phyloP scores from a whole-genome alignment of 441 rosid genomes.

The Adansonia gregorii region DNA sequence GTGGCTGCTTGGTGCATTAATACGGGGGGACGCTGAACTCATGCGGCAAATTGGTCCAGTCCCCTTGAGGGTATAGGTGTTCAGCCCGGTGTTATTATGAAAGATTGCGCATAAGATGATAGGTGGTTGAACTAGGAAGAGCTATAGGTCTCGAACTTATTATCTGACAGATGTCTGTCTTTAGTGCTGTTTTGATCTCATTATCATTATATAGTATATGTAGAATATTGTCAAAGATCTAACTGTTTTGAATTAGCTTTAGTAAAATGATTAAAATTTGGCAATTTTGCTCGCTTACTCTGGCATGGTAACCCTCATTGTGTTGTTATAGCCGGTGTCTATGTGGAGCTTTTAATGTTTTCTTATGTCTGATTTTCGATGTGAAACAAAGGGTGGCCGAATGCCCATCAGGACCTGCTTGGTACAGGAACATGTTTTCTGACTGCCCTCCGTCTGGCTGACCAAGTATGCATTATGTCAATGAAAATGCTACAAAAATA shows the following conservation, averaged over 20 bases:
- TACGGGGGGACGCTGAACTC: neutral
- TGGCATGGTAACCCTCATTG: neutral
- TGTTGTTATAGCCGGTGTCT: neutral
- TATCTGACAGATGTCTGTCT: conserved; percentile 5
- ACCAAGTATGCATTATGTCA: neutral
- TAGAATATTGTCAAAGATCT: neutral
- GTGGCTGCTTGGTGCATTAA: conserved; percentile 15
- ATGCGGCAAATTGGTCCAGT: conserved; percentile 2
- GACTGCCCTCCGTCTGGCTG: neutral
- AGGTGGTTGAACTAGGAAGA: conserved; percentile 20
- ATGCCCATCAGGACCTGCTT: neutral
- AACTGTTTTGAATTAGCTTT: conserved; percentile 13
- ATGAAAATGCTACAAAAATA: too few species aligned
- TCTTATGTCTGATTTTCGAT: neutral
- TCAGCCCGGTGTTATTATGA: conserved; percentile 11
- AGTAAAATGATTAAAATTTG: conserved; percentile 1
- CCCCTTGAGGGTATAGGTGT: neutral
- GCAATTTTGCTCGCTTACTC: neutral
- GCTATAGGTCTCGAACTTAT: conserved; percentile 19
- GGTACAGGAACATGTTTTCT: neutral
- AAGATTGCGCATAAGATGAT: neutral
- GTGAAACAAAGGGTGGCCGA: neutral
- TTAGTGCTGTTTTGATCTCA: conserved; percentile 1
- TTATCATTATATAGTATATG: neutral
- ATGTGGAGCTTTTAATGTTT: neutral